Base-by-base conservation (phyloP, 768 basidiomycete species). In the Amanita pallidorosea region DNA sequence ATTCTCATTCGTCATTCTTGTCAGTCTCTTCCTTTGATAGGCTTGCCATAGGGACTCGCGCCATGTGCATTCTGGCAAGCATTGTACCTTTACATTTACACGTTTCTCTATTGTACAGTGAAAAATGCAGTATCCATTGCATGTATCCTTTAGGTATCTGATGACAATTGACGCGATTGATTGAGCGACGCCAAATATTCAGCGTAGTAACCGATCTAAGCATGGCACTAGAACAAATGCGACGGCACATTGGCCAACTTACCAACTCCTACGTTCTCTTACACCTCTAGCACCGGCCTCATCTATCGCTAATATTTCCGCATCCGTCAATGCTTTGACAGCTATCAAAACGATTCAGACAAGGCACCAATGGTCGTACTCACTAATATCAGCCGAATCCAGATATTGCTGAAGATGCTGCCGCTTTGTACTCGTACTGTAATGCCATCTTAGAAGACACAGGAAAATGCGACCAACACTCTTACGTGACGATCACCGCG, bases 371-470 rank as follows among this genome's bases (percentile, higher is more conserved):
- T n/a, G 47, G 15, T 38, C 42, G 18, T 7, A 58, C 64, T 23
- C 55, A 70, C 71, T 60, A 9, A 74, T 68, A 53, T 89, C 82
- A 3, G 73, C 80, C 6, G 79, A 77, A 2, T 68, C 79, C 37
- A 88, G 67, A 58, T 89, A 89, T 55, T 85, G 79, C 56, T 79
- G 63, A 36, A 89, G 68, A 45, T 80, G 80, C 37, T 77, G 67
- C 53, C 74, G 76, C 49, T 61, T 83, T 1, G 75, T 75, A 50
- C 78, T 81, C 13, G 83, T 86, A 5, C 82, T 83, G 43, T 13
- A 48, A 22, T 23, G 9, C 5, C 22, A 17, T 27, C 7, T 15
- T 23, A 33, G 29, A 31, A 27, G 22, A 11, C 38, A 9, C 5
- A 15, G 20, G 40, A 33, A 20, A 27, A 43, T 13, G 22, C 18